Evolutionary conservation across 164 flowering plant species (phyloP), one percentile per base, ranked within the genome.

Genomic region (Sedum album): DNA sequence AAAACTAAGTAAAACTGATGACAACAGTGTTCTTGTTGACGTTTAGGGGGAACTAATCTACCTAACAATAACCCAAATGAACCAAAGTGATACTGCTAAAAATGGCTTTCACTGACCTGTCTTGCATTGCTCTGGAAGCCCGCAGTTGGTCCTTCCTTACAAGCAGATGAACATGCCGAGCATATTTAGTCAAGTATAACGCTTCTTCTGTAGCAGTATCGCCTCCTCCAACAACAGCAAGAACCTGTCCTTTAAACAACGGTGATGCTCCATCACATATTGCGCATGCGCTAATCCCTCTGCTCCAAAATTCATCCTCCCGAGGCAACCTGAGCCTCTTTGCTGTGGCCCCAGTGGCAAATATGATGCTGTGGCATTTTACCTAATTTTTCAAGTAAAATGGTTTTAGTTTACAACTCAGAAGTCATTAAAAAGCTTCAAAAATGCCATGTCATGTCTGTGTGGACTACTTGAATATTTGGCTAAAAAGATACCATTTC

Each of bases 191-290:
- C 20, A 94, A 81, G 81, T 94, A 94, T 44, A 91, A 31, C 48
- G 99, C 99, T 78, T 94, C 99, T 78, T 94, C 99, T 36, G 96
- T 91, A 51, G 99, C 99, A 61, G 99, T 91, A 82, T 94, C 97
- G 68, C 99, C 97, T 68, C 99, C 99, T 70, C 99, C 99, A 75
- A 91, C 94, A 62, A 94, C 99, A 65, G 96, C 97, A 76, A 94
- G 92, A 70, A 84, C 88, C 76, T 94, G 96, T 31, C 97, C 89
- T 74, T 90, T 91, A 69, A 88, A 94, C 28, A 91, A 71, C 5
- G 99, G 99, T 39, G 99, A 91, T 65, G 97, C 96, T 38, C 99
- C 99, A 82, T 94, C 99, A 83, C 97, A 94, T 33, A 91, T 91
- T 74, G 99, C 99, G 87, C 99, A 94, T 25, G 97, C 99, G 82